phyloP scores from a whole-genome alignment of 169 alveolate genomes.

The Babesia ovis region DNA sequence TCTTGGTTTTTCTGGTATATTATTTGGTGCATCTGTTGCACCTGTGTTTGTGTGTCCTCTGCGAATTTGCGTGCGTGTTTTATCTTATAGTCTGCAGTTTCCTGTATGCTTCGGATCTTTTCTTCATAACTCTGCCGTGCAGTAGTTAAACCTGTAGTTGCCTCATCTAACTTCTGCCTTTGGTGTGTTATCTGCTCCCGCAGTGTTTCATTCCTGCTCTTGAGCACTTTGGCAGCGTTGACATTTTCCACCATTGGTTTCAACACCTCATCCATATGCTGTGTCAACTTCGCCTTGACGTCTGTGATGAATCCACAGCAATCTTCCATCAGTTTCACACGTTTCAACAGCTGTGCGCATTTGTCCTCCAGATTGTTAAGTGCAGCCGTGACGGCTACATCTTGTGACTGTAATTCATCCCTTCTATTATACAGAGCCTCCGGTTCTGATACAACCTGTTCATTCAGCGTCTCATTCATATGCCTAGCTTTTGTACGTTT shows the following conservation, averaged over 20 bases:
- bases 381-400: conserved; percentile 1
- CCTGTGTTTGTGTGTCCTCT: conserved; percentile 15
- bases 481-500: conserved; percentile 41
- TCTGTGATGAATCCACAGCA: conserved; percentile 10
- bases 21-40: not conserved
- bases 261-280: conserved; percentile 52
- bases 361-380: conserved; percentile 14
- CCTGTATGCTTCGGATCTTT: conserved; percentile 16
- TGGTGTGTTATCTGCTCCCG: conserved; percentile 22
- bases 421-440: conserved; percentile 20
- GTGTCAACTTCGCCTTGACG: conserved; percentile 24
- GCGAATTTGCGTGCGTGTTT: conserved; percentile 45
- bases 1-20: conserved; percentile 6
- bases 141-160: not conserved
- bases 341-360: not conserved
- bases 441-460: conserved; percentile 47
- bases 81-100: conserved; percentile 18
- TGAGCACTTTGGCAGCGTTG: conserved; percentile 4
- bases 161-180: conserved; percentile 23
- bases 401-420: conserved; percentile 35
- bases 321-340: not conserved
- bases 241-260: conserved; percentile 43
- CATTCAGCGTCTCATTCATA: conserved; percentile 26
- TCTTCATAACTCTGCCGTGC: conserved; percentile 29
- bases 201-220: conserved; percentile 25